Percentiles rank a stretch among this genome's conserved stretches.
These are phyloP conservation scores for Epichloe festucae DNA, from an alignment of 2,329 filamentous ascomycete genomes.

Conservation along the genomic window DNA sequence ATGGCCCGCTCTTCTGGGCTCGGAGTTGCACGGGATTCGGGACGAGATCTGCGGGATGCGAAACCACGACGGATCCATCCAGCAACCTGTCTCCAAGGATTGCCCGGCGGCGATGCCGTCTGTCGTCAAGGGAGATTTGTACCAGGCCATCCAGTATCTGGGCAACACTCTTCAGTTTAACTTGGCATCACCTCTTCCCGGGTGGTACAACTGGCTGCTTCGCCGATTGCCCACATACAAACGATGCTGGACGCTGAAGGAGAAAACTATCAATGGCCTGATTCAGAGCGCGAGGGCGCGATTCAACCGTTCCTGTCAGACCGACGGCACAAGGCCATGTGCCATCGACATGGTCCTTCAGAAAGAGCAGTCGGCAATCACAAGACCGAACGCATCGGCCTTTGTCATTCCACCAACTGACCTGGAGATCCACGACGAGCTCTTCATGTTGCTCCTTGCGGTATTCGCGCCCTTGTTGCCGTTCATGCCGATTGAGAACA, in stretches of 20 bases:
- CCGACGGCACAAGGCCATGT: neutral
- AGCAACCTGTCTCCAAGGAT: neutral
- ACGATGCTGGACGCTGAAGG: neutral
- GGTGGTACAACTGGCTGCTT: neutral
- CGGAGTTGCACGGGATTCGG: constrained; percentile 1
- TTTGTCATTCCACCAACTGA: neutral
- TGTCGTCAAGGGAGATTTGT: neutral
- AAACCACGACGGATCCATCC: neutral
- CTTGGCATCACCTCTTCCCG: neutral
- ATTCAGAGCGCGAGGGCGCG: neutral
- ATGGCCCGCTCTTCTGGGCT: constrained; percentile 17
- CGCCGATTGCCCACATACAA: neutral
- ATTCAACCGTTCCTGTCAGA: neutral
- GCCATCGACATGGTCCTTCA: constrained; percentile 5
- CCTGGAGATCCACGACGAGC: constrained; percentile 12
- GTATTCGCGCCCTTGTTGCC: neutral
- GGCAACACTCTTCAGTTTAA: neutral
- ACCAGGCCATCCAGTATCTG: neutral
- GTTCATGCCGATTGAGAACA: neutral
- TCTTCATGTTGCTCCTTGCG: constrained; percentile 9
- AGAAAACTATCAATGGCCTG: neutral
- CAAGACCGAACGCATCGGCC: neutral
- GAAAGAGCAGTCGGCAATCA: neutral
- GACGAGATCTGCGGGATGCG: neutral
- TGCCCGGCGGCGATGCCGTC: neutral